phyloP scores from a whole-genome alignment of 202 grass and related monocot species.

The Carex arenaria region DNA sequence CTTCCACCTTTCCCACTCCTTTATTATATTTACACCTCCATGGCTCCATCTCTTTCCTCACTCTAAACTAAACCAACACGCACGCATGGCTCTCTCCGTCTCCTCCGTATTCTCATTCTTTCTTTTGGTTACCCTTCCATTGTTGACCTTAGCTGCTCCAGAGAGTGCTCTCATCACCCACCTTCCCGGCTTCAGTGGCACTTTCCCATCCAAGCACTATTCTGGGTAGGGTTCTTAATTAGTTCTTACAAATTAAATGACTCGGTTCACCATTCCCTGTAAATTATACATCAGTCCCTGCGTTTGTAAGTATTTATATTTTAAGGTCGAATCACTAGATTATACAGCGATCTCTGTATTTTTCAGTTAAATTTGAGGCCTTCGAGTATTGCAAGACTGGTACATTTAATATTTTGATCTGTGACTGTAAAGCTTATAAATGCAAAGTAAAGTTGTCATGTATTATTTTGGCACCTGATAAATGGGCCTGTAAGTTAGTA shows the following conservation, averaged over 20 bases:
- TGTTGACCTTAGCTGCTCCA: conserved; percentile 26
- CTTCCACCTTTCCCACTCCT: background rate
- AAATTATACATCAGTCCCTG: background rate
- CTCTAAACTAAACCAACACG: background rate
- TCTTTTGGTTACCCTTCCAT: conserved; percentile 9
- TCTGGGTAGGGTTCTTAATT: conserved; percentile 30
- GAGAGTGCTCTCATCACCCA: conserved; percentile 31
- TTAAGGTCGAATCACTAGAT: background rate
- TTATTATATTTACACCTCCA: background rate
- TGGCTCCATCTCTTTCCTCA: background rate
- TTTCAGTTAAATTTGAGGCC: background rate
- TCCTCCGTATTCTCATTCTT: background rate
- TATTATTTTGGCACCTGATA: background rate
- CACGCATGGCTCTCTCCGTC: conserved; percentile 2
- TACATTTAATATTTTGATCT: background rate
- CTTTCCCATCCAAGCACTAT: conserved; percentile 64
- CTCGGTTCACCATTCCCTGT: background rate
- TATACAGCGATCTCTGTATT: background rate
- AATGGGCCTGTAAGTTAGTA: background rate
- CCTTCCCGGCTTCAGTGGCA: conserved; percentile 50
- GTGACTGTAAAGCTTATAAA: background rate
- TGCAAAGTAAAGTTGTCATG: background rate
- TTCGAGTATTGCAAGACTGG: background rate
- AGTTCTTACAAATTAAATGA: background rate
- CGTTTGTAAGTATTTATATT: background rate